Evolutionary conservation across 805 yeast genomes (phyloP).

Genomic region (Candida takata): DNA sequence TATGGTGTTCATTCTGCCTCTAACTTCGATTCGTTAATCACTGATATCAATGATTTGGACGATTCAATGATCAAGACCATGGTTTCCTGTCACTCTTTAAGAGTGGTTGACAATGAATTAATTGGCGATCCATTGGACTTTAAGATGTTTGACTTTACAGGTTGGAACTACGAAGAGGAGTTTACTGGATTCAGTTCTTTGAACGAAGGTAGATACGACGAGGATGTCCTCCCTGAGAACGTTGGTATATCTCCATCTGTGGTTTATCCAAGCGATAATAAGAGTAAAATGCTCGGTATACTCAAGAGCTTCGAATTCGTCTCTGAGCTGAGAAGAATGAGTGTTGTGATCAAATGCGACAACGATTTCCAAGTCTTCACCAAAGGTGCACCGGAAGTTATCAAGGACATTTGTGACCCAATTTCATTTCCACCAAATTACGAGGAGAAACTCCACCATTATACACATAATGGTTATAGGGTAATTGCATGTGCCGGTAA

Average conservation of each 20-base stretch:
- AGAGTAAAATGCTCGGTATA: conserved; percentile 36
- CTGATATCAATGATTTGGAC: conserved; percentile 20
- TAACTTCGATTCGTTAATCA: conserved; percentile 24
- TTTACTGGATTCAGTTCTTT: conserved; percentile 34
- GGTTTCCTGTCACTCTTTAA: conserved; percentile 78
- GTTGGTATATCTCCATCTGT: conserved; percentile 41
- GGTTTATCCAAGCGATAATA: conserved; percentile 38
- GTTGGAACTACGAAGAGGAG: conserved; percentile 71
- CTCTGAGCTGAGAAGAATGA: conserved; percentile 83
- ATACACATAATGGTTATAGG: conserved; percentile 91
- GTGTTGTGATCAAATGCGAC: conserved; percentile 58
- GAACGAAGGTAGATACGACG: conserved; percentile 33
- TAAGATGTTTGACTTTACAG: conserved; percentile 89
- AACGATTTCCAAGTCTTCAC: conserved; percentile 50
- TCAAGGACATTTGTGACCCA: conserved; percentile 67
- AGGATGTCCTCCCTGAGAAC: conserved; percentile 34
- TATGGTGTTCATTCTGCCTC: conserved; percentile 49
- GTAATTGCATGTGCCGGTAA: conserved; percentile 92
- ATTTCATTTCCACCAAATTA: conserved; percentile 68
- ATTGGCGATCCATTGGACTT: conserved; percentile 92
- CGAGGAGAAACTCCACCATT: conserved; percentile 65
- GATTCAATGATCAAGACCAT: conserved; percentile 30
- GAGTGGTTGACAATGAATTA: conserved; percentile 68
- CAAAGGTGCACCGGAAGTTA: conserved; percentile 97
- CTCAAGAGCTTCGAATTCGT: conserved; percentile 71